Percentiles rank a stretch among this genome's conserved stretches.
Conservation (phyloP, 352 stramenopile genomes). For the Blastocystis sp. region DNA sequence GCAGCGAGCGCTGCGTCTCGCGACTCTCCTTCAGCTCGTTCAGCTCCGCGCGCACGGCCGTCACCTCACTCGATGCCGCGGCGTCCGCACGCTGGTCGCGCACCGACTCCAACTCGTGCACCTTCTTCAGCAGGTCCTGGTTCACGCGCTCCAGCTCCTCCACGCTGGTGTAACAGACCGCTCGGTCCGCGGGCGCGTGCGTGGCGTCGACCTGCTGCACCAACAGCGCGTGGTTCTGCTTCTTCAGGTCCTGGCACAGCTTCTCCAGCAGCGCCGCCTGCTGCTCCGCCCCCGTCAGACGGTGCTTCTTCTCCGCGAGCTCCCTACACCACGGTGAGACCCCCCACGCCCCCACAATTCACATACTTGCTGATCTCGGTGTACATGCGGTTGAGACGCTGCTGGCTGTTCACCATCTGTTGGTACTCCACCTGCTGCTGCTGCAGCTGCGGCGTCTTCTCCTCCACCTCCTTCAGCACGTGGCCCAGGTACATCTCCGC, state of each 20-base stretch:
- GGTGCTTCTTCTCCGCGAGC: conserved; percentile 81
- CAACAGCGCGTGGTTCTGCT: conserved; percentile 83
- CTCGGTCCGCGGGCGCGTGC: not conserved
- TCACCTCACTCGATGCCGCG: too few relatives aligned
- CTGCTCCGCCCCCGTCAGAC: conserved; percentile 78
- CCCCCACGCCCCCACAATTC: conserved; percentile 76
- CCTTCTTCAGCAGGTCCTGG: conserved; percentile 84
- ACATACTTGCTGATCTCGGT: conserved; percentile 80
- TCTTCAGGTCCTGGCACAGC: conserved; percentile 86
- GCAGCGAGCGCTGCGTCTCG: conserved; percentile 81
- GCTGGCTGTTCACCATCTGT: conserved; percentile 84
- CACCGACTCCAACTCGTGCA: conserved; percentile 80
- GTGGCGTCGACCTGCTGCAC: conserved; percentile 23
- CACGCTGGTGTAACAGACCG: conserved; percentile 84
- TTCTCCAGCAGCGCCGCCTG: conserved; percentile 81
- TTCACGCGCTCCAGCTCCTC: conserved; percentile 88
- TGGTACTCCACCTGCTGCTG: conserved; percentile 88
- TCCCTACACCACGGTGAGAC: not conserved
- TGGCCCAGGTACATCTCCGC: conserved; percentile 81
- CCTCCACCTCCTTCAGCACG: conserved; percentile 88
- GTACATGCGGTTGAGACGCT: conserved; percentile 82
- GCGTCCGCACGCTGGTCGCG: not conserved
- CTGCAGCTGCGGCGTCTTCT: conserved; percentile 88
- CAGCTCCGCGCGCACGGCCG: conserved; percentile 82
- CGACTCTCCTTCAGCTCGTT: conserved; percentile 82